These are phyloP conservation scores for Gastrolobium bilobum DNA, from an alignment of 306 rosid genomes.

Conservation along the genomic window DNA sequence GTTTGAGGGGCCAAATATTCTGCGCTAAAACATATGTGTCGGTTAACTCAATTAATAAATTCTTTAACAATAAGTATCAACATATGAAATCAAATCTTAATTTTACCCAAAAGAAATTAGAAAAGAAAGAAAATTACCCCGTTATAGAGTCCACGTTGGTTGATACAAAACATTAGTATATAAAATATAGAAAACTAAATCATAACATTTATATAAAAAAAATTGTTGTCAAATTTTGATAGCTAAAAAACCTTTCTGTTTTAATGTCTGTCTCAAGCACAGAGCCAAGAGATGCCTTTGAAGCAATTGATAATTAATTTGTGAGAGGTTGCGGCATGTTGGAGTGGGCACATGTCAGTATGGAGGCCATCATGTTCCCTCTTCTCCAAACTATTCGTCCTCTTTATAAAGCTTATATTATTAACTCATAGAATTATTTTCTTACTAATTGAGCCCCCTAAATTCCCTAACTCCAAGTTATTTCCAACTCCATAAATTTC, in stretches of 20 bases:
- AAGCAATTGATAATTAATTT: conserved; percentile 44
- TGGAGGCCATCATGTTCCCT: conserved; percentile 88
- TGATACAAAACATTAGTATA: neutral
- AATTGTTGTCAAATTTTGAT: neutral
- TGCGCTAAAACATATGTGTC: neutral
- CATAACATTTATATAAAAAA: neutral
- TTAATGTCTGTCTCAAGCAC: conserved; percentile 25
- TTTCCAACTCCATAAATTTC: conserved; percentile 44
- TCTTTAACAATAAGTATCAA: neutral
- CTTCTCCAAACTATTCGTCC: conserved; percentile 69
- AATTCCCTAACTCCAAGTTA: conserved; percentile 44
- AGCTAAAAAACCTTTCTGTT: neutral
- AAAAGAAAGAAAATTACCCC: neutral
- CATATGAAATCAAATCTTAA: neutral
- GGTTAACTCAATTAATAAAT: neutral
- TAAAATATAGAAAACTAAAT: neutral
- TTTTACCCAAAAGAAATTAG: neutral
- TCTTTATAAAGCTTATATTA: conserved; percentile 53
- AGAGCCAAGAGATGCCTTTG: conserved; percentile 33
- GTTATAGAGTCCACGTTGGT: neutral
- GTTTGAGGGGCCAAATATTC: neutral
- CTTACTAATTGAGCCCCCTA: conserved; percentile 43
- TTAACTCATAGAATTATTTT: conserved; percentile 34
- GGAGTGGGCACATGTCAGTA: conserved; percentile 64
- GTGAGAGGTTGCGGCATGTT: conserved; percentile 53